A percentile compares a stretch with the other conserved stretches of the same genome.
Conservation (phyloP, 176 grass and related monocot genomes). For the Avena sativa region DNA sequence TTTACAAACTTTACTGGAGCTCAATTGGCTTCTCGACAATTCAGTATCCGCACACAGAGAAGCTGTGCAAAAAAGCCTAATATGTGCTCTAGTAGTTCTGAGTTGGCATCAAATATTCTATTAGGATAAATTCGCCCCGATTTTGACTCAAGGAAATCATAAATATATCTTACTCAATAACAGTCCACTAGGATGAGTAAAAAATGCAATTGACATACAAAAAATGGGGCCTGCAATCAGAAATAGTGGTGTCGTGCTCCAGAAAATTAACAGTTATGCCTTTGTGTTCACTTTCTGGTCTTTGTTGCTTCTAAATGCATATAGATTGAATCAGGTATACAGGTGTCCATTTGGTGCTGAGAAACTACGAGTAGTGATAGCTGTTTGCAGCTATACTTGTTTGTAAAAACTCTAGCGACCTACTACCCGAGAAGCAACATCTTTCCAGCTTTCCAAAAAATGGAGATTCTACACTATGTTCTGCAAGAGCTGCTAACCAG, state of each 20-base stretch:
- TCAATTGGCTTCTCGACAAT: constrained; percentile 1
- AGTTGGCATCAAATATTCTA: not conserved
- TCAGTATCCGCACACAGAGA: not conserved
- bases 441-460: not conserved
- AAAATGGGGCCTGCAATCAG: not conserved
- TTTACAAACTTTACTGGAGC: constrained; percentile 11
- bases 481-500: constrained; percentile 7
- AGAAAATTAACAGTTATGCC: not conserved
- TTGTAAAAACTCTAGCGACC: not conserved
- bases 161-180: not conserved
- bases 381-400: not conserved
- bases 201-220: not conserved
- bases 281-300: not conserved
- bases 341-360: not conserved
- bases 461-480: not conserved
- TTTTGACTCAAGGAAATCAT: not conserved
- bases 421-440: not conserved
- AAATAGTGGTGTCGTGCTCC: not conserved
- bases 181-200: not conserved
- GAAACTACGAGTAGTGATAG: not conserved
- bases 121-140: not conserved
- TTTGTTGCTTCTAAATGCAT: not conserved
- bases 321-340: not conserved
- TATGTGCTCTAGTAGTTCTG: not conserved
- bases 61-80: constrained; percentile 20